Evolutionary conservation across 805 yeast species (phyloP).

Genomic region (Schwanniomyces polymorphus): DNA sequence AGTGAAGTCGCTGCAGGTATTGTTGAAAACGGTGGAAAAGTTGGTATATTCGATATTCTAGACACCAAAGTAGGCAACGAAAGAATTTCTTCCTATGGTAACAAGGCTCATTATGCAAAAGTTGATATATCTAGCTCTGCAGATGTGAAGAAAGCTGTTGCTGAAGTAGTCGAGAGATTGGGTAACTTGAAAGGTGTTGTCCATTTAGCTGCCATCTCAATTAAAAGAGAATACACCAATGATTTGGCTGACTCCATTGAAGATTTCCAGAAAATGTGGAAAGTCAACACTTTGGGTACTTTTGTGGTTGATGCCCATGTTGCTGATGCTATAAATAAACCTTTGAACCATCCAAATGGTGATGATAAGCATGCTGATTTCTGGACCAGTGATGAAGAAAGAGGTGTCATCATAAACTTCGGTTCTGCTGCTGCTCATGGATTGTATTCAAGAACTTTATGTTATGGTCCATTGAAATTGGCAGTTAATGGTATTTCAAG

Average conservation of each 20-base stretch:
- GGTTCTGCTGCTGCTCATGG: conserved; percentile 6
- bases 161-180: conserved; percentile 8
- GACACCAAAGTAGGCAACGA: conserved; percentile 6
- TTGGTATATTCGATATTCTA: conserved; percentile 11
- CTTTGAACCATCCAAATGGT: conserved; percentile 10
- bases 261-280: conserved; percentile 12
- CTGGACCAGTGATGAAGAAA: conserved; percentile 12
- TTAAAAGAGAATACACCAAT: conserved; percentile 11
- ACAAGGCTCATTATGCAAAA: conserved; percentile 6
- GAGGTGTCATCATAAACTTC: conserved; percentile 6
- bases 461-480: conserved; percentile 12
- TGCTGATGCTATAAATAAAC: conserved; percentile 14
- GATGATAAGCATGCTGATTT: conserved; percentile 2
- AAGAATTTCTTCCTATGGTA: conserved; percentile 2
- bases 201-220: conserved; percentile 11
- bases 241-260: conserved; percentile 13
- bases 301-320: conserved; percentile 13
- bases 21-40: conserved; percentile 9
- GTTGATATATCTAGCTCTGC: conserved; percentile 12
- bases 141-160: conserved; percentile 9
- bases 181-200: conserved; percentile 11
- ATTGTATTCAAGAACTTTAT: conserved; percentile 11
- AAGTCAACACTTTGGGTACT: conserved; percentile 13
- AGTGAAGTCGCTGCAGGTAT: conserved; percentile 8
- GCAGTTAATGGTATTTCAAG: conserved; percentile 13